Evolutionary conservation across 2,329 filamentous ascomycete species (phyloP), one percentile per base, ranked within the genome.

Genomic region (Phyllosticta paracitricarpa): DNA sequence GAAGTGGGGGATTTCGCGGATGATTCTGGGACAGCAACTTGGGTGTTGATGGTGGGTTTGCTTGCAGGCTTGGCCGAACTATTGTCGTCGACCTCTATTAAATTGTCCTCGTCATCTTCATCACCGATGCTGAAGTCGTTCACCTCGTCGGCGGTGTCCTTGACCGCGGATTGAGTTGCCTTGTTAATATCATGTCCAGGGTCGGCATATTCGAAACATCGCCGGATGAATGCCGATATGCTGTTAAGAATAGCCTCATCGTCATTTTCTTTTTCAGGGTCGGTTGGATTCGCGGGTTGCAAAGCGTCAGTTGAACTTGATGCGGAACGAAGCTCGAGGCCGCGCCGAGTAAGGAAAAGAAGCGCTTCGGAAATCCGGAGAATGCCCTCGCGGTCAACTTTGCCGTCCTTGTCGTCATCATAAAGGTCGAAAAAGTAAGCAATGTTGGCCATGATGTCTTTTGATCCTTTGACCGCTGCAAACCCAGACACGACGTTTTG

Each of bases 401-500:
- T 91, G 26, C 94, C 94, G 71, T 96, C 91, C 1, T 86, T 84
- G 68, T 93, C 88, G 66, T 99, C 93, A 71, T 99, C 94, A 72
- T 97, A 97, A 0, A 99, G 83, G 69, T 97, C 90, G 68, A 99
- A 99, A 74, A 99, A 97, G 75, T 97, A 97, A 63, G 87, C 94
- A 70, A 99, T 97, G 62, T 89, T 94, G 30, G 90, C 90, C 93
- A 99, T 97, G 66, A 99, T 97, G 73, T 99, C 94, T 55, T 88
- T 87, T 61, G 89, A 91, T 8, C 94, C 93, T 73, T 96, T 97
- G 69, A 99, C 90, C 14, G 89, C 85, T 1, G 93, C 92, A 54
- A 99, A 79, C 0, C 94, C 94, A 19, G 88, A 88, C 4, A 97
- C 94, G 2, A 99, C 91, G 67, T 97, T 90, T 69, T 96, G 91